Percentiles rank a stretch among this genome's conserved stretches.
Conservation (phyloP, 1,139 yeast species). For the Pneumocystis sp. region DNA sequence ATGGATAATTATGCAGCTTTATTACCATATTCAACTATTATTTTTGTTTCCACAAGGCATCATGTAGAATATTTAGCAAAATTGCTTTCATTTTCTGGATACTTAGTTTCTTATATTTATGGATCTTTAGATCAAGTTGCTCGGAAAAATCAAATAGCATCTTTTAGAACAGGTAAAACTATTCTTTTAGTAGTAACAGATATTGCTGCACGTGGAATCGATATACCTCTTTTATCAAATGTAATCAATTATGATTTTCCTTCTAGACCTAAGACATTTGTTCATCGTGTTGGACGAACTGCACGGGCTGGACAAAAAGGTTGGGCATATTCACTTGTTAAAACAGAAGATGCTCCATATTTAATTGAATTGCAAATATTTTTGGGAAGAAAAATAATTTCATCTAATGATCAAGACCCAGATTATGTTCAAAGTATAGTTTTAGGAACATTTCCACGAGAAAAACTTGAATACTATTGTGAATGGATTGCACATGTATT, state of each 20-base stretch:
- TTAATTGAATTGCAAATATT: conserved; percentile 80
- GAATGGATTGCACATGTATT: conserved; percentile 57
- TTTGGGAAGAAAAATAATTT: conserved; percentile 63
- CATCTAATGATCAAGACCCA: conserved; percentile 29
- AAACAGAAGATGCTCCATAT: conserved; percentile 79
- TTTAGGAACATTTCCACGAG: conserved; percentile 68
- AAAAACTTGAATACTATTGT: conserved; percentile 50
- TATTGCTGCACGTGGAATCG: conserved; percentile 99
- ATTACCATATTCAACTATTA: conserved; percentile 69
- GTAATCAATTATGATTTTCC: conserved; percentile 86
- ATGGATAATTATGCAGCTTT: conserved; percentile 63
- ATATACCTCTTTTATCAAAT: conserved; percentile 89
- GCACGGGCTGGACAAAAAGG: conserved; percentile 98
- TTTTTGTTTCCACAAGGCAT: conserved; percentile 93
- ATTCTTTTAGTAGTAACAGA: conserved; percentile 85
- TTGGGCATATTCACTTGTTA: conserved; percentile 88
- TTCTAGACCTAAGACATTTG: conserved; percentile 78
- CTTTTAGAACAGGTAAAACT: conserved; percentile 73
- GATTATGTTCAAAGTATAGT: conserved; percentile 67
- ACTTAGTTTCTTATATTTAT: conserved; percentile 74
- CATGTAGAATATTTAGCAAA: conserved; percentile 82
- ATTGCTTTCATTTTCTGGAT: conserved; percentile 61
- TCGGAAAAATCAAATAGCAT: conserved; percentile 72
- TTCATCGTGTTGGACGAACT: conserved; percentile 97
- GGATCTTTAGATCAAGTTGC: conserved; percentile 94